Evolutionary conservation across 2,329 filamentous ascomycete species (phyloP).

Genomic region (Ceratocystis ficicola): DNA sequence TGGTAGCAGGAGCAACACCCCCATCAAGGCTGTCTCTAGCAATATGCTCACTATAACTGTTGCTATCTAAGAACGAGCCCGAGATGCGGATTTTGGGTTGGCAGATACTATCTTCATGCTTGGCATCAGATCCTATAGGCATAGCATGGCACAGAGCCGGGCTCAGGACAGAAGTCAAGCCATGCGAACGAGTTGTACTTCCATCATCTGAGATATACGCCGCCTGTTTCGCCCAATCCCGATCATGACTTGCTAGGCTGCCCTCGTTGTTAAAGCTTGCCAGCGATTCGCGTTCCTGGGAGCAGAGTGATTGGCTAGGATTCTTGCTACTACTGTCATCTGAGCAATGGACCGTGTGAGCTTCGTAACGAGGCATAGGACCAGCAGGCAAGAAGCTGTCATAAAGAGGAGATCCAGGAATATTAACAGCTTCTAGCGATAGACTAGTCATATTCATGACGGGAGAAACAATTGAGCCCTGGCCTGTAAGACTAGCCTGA

Average conservation of each 20-base stretch:
- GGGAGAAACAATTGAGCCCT: slow-evolving; percentile 29
- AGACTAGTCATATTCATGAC: slow-evolving; percentile 22
- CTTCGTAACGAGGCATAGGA: slow-evolving; percentile 28
- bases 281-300: neutral
- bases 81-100: slow-evolving; percentile 26
- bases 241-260: slow-evolving; percentile 28
- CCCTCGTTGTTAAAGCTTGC: neutral
- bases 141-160: slow-evolving; percentile 29
- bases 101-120: slow-evolving; percentile 24
- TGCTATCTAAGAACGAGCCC: slow-evolving; percentile 40
- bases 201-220: slow-evolving; percentile 28
- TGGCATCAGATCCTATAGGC: slow-evolving; percentile 40
- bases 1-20: slow-evolving; percentile 36
- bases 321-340: slow-evolving; percentile 45
- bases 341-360: neutral
- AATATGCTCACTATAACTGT: slow-evolving; percentile 35
- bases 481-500: slow-evolving; percentile 32
- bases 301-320: slow-evolving; percentile 36
- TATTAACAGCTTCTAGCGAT: slow-evolving; percentile 15
- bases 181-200: slow-evolving; percentile 1
- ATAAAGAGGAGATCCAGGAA: slow-evolving; percentile 18
- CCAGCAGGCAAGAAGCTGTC: slow-evolving; percentile 20
- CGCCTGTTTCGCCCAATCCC: slow-evolving; percentile 45
- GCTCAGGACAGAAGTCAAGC: slow-evolving; percentile 25
- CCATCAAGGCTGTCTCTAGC: slow-evolving; percentile 46